Evolutionary conservation across 345 rosid genomes (phyloP), one percentile per base, ranked within the genome.

Genomic region (Cochlearia excelsa): DNA sequence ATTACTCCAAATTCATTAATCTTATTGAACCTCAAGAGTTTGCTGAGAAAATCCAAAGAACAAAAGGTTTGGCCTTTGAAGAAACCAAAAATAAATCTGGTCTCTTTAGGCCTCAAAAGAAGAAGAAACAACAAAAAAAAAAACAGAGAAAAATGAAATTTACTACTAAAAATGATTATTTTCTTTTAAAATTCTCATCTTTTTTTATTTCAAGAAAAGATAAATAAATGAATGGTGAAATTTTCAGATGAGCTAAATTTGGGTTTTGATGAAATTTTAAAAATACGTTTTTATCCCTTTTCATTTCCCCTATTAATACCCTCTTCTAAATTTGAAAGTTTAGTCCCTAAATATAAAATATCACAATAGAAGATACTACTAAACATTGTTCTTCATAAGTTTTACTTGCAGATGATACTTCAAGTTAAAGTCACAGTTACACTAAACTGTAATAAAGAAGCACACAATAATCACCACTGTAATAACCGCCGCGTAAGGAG

Each of bases 81-180:
- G 79, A 73, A 64, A 69, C 80, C 79, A 74, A 73, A 73, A 54
- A 65, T 54, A 39, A 61, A 67, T 60, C 68, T 68, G 85, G 80
- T 75, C 57, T 70, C 70, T 70, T 70, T 58, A 63, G 70, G 66
- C 75, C 74, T 77, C 69, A 45, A 62, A 65, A 66, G 41, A 65
- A 51, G 29, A 55, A 51, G 56, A 54, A 61, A 59, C 59, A 44
- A 10, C 37, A 35, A 65, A 46, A 43, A 51, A 51, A 30, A 42
- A 65, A 46, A 43, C 44, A 33, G 16, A 47, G 44, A 70, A 33
- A 35, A 35, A 26, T 48, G 5, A 39, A 23, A 7, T 49, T 57
- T 50, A 54, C 48, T 57, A 63, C 43, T 44, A 30, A 26, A 31
- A 41, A 54, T 60, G 38, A 49, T 54, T 41, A 28, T 56, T 23